Evolutionary conservation across 148 eudicot species (phyloP).

Genomic region (Camellia sinensis): DNA sequence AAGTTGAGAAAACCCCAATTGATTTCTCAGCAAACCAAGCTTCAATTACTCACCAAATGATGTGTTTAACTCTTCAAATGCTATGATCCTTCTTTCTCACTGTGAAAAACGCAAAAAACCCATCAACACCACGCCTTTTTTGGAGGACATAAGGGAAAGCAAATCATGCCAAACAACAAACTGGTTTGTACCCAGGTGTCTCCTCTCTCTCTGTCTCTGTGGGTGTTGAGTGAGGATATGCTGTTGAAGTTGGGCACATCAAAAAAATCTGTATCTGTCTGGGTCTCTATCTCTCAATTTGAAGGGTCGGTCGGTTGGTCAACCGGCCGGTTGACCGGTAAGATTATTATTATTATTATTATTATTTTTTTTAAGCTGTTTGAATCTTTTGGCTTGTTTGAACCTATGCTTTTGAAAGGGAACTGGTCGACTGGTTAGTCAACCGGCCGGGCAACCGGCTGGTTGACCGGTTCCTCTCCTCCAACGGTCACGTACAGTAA

Average conservation of each 20-base stretch:
- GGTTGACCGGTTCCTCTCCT: too few relatives aligned
- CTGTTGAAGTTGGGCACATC: constrained; percentile 42
- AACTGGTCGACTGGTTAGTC: too few relatives aligned
- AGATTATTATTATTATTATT: too few relatives aligned
- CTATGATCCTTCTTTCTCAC: constrained; percentile 12
- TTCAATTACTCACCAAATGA: constrained; percentile 13
- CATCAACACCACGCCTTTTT: constrained; percentile 19
- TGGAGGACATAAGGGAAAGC: constrained; percentile 17
- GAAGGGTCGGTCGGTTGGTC: too few relatives aligned
- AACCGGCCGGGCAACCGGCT: too few relatives aligned
- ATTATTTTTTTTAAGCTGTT: too few relatives aligned
- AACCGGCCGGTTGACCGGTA: too few relatives aligned
- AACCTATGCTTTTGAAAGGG: too few relatives aligned
- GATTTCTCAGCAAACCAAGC: constrained; percentile 20
- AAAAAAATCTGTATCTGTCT: too few relatives aligned
- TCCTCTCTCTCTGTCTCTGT: constrained; percentile 12
- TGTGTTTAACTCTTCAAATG: constrained; percentile 9
- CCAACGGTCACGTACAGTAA: too few relatives aligned
- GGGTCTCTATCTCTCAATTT: too few relatives aligned
- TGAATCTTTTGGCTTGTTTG: too few relatives aligned
- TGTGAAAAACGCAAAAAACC: constrained; percentile 21
- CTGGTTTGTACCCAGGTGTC: constrained; percentile 21
- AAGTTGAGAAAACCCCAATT: constrained; percentile 8
- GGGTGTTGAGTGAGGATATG: constrained; percentile 37
- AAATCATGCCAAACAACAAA: constrained; percentile 34